Evolutionary conservation across 2,329 filamentous ascomycete species (phyloP), one percentile per base, ranked within the genome.

Genomic region (Aaosphaeria pasadenensis): DNA sequence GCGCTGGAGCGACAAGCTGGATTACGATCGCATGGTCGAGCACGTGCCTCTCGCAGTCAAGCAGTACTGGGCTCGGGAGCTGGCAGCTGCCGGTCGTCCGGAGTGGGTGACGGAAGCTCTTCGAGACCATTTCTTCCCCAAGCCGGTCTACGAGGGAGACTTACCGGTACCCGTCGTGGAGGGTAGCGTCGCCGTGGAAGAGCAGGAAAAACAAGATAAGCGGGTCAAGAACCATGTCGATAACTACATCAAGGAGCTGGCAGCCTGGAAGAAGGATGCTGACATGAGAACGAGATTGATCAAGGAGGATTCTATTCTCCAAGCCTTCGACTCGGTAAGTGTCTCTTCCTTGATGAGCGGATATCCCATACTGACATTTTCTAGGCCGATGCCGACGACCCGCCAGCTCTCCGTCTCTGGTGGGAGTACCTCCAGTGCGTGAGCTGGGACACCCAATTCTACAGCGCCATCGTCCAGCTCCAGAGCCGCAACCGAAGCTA

Each of bases 361-460:
- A n/a, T 48, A 29, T 28, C 6, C 6, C n/a, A n/a, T 24, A 24
- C 17, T 24, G 17, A 24, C 17, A 24, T 24, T 2, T 24, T 36
- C 32, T 33, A 68, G 56, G 64, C 69, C 33, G 74, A 77, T 57
- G 60, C 63, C 1, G 73, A 69, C 35, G 58, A 66, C 5, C 62
- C 66, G 7, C 67, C 69, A 1, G 73, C 73, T 5, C 58, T 77
- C 6, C 63, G 75, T 13, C 64, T 77, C 28, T 75, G 69, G 70
- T 76, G 71, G 71, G 74, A 77, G 59, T 77, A 77, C 44, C 60
- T 77, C 30, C 54, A 75, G 56, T 77, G 73, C 48, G 62, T 71
- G 3, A 60, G 62, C 11, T 77, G 67, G 58, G 71, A 74, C 42
- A 45, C 51, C 7, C 64, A 63, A 2, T 74, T 77, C 59, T 76